These are phyloP conservation scores for Neltuma alba DNA, from an alignment of 306 rosid species.

Conservation along the genomic window DNA sequence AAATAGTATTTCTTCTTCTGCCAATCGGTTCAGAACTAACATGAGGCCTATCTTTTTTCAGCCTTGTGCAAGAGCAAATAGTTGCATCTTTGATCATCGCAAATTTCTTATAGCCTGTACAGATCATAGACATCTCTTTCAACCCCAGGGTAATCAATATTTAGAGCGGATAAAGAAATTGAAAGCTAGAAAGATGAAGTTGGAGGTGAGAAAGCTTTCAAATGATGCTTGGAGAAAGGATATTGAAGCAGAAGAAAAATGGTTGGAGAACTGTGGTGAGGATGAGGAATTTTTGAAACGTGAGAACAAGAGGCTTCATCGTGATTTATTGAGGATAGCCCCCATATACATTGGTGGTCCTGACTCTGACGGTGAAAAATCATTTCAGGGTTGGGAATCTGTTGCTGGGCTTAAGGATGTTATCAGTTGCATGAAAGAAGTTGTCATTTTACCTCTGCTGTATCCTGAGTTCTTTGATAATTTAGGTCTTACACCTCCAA, in stretches of 20 bases:
- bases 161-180: constrained; percentile 70
- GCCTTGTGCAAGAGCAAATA: constrained; percentile 98
- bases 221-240: constrained; percentile 85
- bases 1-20: not conserved
- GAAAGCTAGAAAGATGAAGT: constrained; percentile 85
- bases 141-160: constrained; percentile 77
- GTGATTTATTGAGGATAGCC: constrained; percentile 93
- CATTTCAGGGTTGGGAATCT: constrained; percentile 97
- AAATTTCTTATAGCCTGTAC: constrained; percentile 99
- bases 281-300: constrained; percentile 99
- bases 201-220: constrained; percentile 77
- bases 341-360: constrained; percentile 95
- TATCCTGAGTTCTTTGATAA: constrained; percentile 91
- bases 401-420: constrained; percentile 99
- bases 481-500: constrained; percentile 92
- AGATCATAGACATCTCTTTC: constrained; percentile 88
- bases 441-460: constrained; percentile 86
- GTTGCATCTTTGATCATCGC: constrained; percentile 96
- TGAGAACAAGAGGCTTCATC: constrained; percentile 97
- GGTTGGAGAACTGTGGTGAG: constrained; percentile 99
- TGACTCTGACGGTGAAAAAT: constrained; percentile 56
- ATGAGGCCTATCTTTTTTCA: constrained; percentile 47
- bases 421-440: constrained; percentile 96
- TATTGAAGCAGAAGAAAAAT: constrained; percentile 90
- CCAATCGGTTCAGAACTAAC: constrained; percentile 30